A percentile compares a stretch with the other conserved stretches of the same genome.
phyloP scores from a whole-genome alignment of 768 basidiomycete species.

The Tulasnella sp. region DNA sequence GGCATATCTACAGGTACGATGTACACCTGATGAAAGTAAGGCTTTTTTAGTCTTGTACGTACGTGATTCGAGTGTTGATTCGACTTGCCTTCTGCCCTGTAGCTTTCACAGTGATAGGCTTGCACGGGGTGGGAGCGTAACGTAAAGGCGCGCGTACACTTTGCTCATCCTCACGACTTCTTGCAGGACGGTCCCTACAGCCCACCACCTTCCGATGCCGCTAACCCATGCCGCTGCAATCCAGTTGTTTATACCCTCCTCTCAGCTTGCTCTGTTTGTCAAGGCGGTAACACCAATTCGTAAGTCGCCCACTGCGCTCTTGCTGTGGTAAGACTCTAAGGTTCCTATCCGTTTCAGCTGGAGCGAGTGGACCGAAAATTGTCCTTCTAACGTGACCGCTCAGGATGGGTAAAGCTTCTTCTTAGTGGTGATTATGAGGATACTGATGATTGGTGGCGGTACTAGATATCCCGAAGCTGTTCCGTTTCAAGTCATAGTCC shows the following conservation, averaged over 20 bases:
- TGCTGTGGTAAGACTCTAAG: background rate
- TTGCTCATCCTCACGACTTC: background rate
- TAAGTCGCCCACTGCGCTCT: background rate
- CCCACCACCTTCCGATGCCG: background rate
- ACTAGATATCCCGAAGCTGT: conserved; percentile 3
- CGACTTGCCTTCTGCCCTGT: background rate
- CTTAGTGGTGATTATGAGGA: background rate
- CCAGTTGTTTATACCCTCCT: conserved; percentile 13
- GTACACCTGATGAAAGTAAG: conserved; percentile 1
- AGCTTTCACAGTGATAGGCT: background rate
- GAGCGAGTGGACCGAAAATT: conserved; percentile 10
- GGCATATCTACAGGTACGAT: background rate
- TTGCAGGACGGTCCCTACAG: conserved; percentile 6
- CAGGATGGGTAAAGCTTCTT: background rate
- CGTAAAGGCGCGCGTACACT: background rate
- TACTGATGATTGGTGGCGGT: background rate
- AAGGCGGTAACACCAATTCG: conserved; percentile 1
- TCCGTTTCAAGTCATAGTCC: conserved; percentile 1
- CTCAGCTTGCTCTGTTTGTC: conserved; percentile 14
- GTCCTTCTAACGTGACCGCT: background rate
- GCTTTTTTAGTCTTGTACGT: background rate
- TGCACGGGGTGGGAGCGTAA: conserved; percentile 6
- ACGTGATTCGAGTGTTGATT: background rate
- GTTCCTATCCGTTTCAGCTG: background rate
- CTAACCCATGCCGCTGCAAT: conserved; percentile 13